Conservation (phyloP, 208 protist species). For the Willaertia magna region DNA sequence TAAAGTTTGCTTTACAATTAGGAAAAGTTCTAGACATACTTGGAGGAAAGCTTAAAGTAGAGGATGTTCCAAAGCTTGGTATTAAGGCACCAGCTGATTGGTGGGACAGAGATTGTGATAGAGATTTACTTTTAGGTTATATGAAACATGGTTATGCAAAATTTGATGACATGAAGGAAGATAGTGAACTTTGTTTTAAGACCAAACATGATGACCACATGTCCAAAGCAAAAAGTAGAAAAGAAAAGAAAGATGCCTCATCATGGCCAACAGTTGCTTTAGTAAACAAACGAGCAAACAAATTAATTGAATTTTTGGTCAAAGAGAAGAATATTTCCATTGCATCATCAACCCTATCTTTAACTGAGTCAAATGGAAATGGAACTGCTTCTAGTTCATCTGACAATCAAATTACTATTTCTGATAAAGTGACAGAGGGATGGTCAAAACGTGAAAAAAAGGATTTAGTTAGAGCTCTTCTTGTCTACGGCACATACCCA, state of each 20-base stretch:
- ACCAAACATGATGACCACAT: not conserved
- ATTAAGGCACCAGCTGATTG: not conserved
- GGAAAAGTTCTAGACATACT: not conserved
- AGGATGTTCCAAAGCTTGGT: not conserved
- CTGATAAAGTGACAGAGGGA: not conserved
- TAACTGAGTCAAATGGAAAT: not conserved
- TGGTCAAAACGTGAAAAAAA: not conserved
- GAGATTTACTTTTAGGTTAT: not conserved
- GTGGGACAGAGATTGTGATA: not conserved
- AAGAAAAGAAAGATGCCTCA: not conserved
- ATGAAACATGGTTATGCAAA: not conserved
- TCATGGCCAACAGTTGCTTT: not conserved
- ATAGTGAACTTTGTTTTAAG: not conserved
- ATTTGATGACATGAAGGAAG: not conserved
- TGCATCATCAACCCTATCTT: not conserved
- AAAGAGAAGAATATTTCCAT: not conserved
- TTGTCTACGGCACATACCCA: not conserved
- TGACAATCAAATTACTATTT: not conserved
- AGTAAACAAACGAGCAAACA: not conserved
- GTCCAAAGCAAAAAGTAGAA: not conserved
- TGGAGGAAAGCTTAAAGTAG: not conserved
- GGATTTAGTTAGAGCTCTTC: not conserved
- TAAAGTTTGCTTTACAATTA: not conserved
- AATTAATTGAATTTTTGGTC: not conserved
- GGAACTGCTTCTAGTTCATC: not conserved